Evolutionary conservation across 2,329 filamentous ascomycete species (phyloP).

Genomic region (Thielaviopsis musarum): DNA sequence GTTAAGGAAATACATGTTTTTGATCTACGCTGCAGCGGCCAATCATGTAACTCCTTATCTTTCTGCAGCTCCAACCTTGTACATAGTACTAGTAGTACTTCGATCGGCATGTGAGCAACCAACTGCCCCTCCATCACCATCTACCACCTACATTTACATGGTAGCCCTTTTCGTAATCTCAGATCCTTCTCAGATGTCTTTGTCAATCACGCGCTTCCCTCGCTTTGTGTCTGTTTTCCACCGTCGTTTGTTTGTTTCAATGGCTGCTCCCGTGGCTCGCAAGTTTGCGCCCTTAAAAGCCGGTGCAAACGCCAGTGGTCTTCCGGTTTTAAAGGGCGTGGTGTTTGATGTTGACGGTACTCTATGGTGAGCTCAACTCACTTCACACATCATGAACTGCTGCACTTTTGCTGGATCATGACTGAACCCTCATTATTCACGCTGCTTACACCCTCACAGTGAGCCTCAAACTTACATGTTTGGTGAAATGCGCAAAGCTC

Average conservation of each 20-base stretch:
- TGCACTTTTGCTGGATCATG: too few species aligned
- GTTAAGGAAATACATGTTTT: background rate
- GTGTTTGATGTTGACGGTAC: conserved; percentile 95
- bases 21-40: too few species aligned
- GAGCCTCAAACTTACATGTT: conserved; percentile 96
- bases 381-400: background rate
- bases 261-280: conserved; percentile 3
- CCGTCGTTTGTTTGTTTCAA: conserved; percentile 1
- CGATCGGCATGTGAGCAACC: background rate
- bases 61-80: background rate
- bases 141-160: background rate
- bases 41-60: background rate
- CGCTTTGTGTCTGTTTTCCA: background rate
- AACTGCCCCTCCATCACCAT: background rate
- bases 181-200: background rate
- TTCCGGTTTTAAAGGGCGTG: conserved; percentile 37
- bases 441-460: conserved; percentile 26
- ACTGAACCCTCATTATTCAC: background rate
- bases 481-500: conserved; percentile 58
- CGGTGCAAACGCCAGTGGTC: conserved; percentile 18
- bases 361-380: conserved; percentile 48
- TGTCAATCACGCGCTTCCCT: background rate
- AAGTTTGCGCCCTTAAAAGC: conserved; percentile 38
- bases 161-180: background rate
- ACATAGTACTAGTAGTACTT: too few species aligned